Evolutionary conservation across 164 flowering plant genomes (phyloP).

Genomic region (Liriodendron chinense): DNA sequence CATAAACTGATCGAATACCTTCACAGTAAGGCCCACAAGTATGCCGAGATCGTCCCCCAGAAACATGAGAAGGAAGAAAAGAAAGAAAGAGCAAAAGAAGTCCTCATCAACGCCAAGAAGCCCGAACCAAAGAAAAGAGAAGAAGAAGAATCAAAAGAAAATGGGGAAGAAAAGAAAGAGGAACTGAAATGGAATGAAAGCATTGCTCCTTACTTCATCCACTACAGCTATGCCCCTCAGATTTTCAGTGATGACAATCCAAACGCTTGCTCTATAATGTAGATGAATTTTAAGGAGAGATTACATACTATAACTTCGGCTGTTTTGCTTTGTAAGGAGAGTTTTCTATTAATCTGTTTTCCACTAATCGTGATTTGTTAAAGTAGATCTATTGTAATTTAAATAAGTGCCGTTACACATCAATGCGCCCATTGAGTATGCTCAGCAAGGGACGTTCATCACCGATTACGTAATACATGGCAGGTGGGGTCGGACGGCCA

Average conservation of each 20-base stretch:
- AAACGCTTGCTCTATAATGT: conserved; percentile 61
- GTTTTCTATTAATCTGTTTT: too few species aligned
- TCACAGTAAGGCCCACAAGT: conserved; percentile 46
- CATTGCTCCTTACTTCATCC: conserved; percentile 46
- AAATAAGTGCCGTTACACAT: too few species aligned
- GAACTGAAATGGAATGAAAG: conserved; percentile 33
- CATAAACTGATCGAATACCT: conserved; percentile 45
- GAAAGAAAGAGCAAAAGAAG: neutral
- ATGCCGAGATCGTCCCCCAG: conserved; percentile 47
- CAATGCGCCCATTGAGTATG: too few species aligned
- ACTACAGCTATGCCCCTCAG: conserved; percentile 72
- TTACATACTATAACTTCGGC: too few species aligned
- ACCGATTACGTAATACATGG: too few species aligned
- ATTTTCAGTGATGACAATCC: conserved; percentile 83
- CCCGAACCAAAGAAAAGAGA: neutral
- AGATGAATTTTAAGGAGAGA: neutral
- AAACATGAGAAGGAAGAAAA: conserved; percentile 18
- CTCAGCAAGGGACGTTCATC: too few species aligned
- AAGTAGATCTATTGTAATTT: too few species aligned
- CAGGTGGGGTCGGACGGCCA: too few species aligned
- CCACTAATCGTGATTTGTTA: too few species aligned
- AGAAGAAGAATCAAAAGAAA: neutral
- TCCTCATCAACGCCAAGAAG: too few species aligned
- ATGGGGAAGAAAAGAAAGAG: conserved; percentile 24
- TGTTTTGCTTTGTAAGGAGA: too few species aligned